Conservation (phyloP, 176 grass and related monocot species). For the Calamus simplicifolius region DNA sequence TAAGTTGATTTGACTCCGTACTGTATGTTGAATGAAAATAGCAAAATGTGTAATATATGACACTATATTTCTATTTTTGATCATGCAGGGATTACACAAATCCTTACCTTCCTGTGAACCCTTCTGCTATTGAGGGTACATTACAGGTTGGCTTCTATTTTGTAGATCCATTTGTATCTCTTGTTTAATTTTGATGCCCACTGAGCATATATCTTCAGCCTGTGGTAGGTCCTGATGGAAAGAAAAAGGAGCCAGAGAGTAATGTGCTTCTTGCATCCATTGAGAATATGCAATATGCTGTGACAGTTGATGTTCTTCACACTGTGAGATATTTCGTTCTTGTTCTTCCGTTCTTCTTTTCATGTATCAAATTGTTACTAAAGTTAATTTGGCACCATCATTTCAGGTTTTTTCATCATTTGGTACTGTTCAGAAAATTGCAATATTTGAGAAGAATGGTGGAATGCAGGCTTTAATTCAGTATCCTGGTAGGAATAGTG, state of each 20-base stretch:
- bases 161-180: slow-evolving; percentile 9
- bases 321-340: slow-evolving; percentile 48
- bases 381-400: too few species aligned
- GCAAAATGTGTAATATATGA: too few species aligned
- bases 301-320: slow-evolving; percentile 88
- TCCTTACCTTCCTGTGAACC: slow-evolving; percentile 90
- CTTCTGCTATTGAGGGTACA: slow-evolving; percentile 68
- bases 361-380: not conserved
- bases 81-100: slow-evolving; percentile 89
- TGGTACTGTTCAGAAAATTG: slow-evolving; percentile 91
- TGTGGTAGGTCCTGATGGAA: slow-evolving; percentile 64
- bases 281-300: slow-evolving; percentile 94
- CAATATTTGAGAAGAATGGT: slow-evolving; percentile 95
- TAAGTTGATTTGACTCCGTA: too few species aligned
- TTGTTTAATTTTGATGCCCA: slow-evolving; percentile 17
- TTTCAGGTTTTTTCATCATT: slow-evolving; percentile 89
- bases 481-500: slow-evolving; percentile 55
- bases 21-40: too few species aligned
- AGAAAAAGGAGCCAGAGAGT: slow-evolving; percentile 69
- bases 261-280: slow-evolving; percentile 94
- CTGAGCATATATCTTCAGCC: slow-evolving; percentile 31
- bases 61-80: slow-evolving; percentile 15
- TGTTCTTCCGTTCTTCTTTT: too few species aligned
- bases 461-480: slow-evolving; percentile 90
- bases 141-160: slow-evolving; percentile 56